phyloP scores from a whole-genome alignment of 2,329 filamentous ascomycete species.

The Plenodomus lindquistii region DNA sequence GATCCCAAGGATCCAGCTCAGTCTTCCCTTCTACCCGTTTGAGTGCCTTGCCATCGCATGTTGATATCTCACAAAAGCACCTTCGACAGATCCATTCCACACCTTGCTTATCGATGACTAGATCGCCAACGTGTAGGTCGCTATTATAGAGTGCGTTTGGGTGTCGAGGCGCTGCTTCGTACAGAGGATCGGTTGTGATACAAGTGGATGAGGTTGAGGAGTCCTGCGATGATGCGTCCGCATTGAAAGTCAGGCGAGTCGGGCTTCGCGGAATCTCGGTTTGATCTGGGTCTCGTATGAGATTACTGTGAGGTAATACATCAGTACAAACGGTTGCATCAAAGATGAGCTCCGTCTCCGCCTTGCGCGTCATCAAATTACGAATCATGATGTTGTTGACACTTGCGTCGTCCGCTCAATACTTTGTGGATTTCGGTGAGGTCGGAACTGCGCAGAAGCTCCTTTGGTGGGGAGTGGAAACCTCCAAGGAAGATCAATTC shows the following conservation, averaged over 20 bases:
- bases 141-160: not conserved
- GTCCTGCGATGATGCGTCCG: not conserved
- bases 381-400: not conserved
- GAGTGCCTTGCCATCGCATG: not conserved
- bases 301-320: not conserved
- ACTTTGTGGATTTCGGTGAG: not conserved
- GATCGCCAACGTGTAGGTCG: not conserved
- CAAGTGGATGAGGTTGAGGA: not conserved
- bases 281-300: not conserved
- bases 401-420: not conserved
- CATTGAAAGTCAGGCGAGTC: not conserved
- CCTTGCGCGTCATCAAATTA: not conserved
- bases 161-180: not conserved
- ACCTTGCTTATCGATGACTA: not conserved
- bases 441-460: not conserved
- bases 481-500: not conserved
- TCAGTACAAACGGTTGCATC: not conserved
- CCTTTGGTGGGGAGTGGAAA: not conserved
- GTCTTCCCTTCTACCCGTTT: not conserved
- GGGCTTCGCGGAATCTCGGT: not conserved
- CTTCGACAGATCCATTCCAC: not conserved
- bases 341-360: not conserved
- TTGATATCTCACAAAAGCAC: not conserved
- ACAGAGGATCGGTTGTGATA: not conserved
- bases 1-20: slow-evolving; percentile 1